Evolutionary conservation across 495 filamentous ascomycete species (phyloP).

Genomic region (Achaetomiella virescens): DNA sequence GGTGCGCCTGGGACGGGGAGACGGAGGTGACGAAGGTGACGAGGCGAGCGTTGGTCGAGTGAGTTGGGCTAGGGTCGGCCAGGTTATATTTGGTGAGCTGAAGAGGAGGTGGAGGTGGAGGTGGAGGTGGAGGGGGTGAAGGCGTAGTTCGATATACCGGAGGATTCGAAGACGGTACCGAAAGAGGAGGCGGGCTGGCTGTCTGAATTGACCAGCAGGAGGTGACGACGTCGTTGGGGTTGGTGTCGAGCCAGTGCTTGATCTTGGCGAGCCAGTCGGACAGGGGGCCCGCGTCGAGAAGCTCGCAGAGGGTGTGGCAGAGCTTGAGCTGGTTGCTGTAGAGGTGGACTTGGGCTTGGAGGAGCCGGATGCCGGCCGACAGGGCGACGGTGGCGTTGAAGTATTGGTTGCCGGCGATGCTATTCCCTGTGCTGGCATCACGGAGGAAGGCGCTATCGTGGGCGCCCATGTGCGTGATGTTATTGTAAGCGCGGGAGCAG

Average conservation of each 20-base stretch:
- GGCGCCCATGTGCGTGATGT: slow-evolving; percentile 62
- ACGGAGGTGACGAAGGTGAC: slow-evolving; percentile 58
- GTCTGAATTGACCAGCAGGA: slow-evolving; percentile 65
- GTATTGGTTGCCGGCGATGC: slow-evolving; percentile 60
- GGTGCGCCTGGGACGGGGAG: slow-evolving; percentile 39
- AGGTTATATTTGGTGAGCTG: slow-evolving; percentile 41
- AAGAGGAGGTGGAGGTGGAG: no score
- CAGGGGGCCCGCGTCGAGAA: slow-evolving; percentile 61
- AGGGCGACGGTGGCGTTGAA: slow-evolving; percentile 59
- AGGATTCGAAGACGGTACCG: slow-evolving; percentile 46
- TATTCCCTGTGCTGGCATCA: slow-evolving; percentile 44
- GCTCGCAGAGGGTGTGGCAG: slow-evolving; percentile 59
- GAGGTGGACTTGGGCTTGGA: slow-evolving; percentile 64
- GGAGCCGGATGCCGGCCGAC: slow-evolving; percentile 59
- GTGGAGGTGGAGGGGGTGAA: slow-evolving; percentile 47
- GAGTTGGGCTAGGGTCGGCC: slow-evolving; percentile 60
- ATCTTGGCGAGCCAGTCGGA: slow-evolving; percentile 50
- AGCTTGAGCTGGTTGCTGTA: slow-evolving; percentile 47
- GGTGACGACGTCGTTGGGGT: slow-evolving; percentile 65
- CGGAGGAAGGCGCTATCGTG: slow-evolving; percentile 64
- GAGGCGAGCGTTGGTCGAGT: slow-evolving; percentile 52
- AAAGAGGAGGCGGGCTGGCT: slow-evolving; percentile 44
- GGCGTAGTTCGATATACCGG: slow-evolving; percentile 53
- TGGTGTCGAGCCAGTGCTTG: slow-evolving; percentile 56
- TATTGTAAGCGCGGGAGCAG: slow-evolving; percentile 56